These are phyloP conservation scores for Claviceps humidiphila DNA, from an alignment of 2,329 filamentous ascomycete genomes.

Conservation along the genomic window DNA sequence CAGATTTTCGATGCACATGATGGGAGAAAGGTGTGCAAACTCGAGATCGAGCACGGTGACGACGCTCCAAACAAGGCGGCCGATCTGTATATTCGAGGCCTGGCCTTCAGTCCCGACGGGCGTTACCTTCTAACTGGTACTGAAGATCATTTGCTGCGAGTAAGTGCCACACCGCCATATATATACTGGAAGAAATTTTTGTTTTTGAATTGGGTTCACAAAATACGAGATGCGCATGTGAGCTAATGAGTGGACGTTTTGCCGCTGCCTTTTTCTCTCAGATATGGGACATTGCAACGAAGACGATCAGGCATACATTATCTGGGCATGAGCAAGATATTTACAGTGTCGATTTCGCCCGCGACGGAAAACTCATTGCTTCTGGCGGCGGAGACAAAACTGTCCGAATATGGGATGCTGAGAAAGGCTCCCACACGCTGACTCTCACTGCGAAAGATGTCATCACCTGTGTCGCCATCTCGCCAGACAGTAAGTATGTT, in stretches of 20 bases:
- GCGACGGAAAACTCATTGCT: slow-evolving; percentile 85
- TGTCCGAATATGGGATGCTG: slow-evolving; percentile 92
- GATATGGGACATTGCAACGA: slow-evolving; percentile 86
- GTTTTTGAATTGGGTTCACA: too few species aligned
- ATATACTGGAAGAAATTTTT: too few species aligned
- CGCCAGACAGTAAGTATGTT: slow-evolving; percentile 84
- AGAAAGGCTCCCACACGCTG: slow-evolving; percentile 66
- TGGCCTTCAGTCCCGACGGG: slow-evolving; percentile 96
- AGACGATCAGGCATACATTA: slow-evolving; percentile 84
- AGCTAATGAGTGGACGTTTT: slow-evolving; percentile 6
- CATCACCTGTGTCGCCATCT: slow-evolving; percentile 94
- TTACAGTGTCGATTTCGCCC: slow-evolving; percentile 88
- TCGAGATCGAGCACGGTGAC: slow-evolving; percentile 56
- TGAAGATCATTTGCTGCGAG: slow-evolving; percentile 92
- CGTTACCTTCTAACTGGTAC: slow-evolving; percentile 89
- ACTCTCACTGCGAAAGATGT: slow-evolving; percentile 90
- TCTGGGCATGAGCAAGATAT: slow-evolving; percentile 97
- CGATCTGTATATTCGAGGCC: slow-evolving; percentile 91
- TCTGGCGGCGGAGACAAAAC: slow-evolving; percentile 91
- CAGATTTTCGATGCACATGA: slow-evolving; percentile 92
- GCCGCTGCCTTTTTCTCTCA: slow-evolving; percentile 19
- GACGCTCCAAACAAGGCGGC: slow-evolving; percentile 66
- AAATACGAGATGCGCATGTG: too few species aligned
- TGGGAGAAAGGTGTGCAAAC: slow-evolving; percentile 75
- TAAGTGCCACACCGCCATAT: slow-evolving; percentile 31